A percentile compares a stretch with the other conserved stretches of the same genome.
These are phyloP conservation scores for Pleurotus cornucopiae DNA, from an alignment of 768 basidiomycete species.

Conservation along the genomic window DNA sequence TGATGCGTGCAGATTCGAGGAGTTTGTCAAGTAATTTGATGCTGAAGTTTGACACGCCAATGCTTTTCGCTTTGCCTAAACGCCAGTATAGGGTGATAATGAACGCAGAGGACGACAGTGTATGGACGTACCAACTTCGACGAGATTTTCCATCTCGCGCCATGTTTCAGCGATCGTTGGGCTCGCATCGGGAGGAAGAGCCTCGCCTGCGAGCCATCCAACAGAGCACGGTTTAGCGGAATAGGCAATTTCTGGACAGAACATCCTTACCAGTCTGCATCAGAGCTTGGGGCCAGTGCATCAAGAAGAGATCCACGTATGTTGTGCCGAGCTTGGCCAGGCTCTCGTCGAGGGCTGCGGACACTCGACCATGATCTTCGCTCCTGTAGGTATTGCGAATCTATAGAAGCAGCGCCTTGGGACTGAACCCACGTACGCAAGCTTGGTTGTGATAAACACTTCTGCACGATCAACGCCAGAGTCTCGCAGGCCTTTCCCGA, in stretches of 20 bases:
- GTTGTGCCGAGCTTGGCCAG: constrained; percentile 47
- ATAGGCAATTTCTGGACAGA: background rate
- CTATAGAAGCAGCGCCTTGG: constrained; percentile 18
- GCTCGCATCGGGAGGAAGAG: constrained; percentile 16
- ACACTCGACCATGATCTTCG: constrained; percentile 29
- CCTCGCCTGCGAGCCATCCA: constrained; percentile 4
- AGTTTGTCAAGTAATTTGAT: constrained; percentile 50
- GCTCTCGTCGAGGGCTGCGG: constrained; percentile 40
- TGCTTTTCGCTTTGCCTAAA: constrained; percentile 44
- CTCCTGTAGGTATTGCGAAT: constrained; percentile 15
- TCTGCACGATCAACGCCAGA: constrained; percentile 35
- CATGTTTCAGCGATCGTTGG: constrained; percentile 45
- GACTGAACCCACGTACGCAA: constrained; percentile 21
- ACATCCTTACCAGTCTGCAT: constrained; percentile 33
- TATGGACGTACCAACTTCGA: constrained; percentile 30
- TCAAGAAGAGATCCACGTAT: constrained; percentile 60
- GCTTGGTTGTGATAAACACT: constrained; percentile 38
- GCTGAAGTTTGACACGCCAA: constrained; percentile 69
- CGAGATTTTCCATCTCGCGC: constrained; percentile 56
- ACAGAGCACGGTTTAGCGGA: background rate
- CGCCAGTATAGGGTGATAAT: constrained; percentile 14
- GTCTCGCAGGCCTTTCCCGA: constrained; percentile 33
- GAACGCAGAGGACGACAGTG: constrained; percentile 21
- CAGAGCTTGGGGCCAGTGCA: constrained; percentile 42
- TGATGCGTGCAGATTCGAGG: constrained; percentile 43